Evolutionary conservation across 1,139 yeast genomes (phyloP).

Genomic region (Hemisphaericaspora xylanilytica): DNA sequence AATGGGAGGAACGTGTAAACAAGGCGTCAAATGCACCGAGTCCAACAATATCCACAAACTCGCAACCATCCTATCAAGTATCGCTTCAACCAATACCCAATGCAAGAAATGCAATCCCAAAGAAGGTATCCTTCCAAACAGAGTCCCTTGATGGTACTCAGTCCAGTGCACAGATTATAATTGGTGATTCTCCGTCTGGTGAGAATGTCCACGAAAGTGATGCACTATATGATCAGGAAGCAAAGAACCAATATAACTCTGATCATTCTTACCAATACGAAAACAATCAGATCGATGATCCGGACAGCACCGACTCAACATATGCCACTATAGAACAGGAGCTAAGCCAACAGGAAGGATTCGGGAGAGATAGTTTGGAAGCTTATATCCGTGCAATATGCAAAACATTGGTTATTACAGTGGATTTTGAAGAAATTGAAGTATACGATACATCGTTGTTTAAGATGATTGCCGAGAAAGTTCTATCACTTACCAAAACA

Average conservation of each 20-base stretch:
- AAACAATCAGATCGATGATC: too few species aligned
- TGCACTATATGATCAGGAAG: too few species aligned
- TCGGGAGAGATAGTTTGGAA: neutral
- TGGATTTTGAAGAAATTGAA: constrained; percentile 3
- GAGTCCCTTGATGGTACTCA: neutral
- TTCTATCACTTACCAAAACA: neutral
- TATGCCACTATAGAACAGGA: neutral
- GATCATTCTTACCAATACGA: too few species aligned
- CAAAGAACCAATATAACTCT: too few species aligned
- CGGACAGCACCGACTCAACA: neutral
- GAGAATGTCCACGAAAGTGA: too few species aligned
- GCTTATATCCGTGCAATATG: neutral
- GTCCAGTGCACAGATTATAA: neutral
- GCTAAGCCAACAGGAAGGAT: neutral
- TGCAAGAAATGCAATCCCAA: neutral
- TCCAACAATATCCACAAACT: neutral
- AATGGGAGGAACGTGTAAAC: neutral
- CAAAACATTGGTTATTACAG: neutral
- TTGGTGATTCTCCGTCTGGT: neutral
- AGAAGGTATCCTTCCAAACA: neutral
- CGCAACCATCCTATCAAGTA: neutral
- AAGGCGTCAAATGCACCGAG: neutral
- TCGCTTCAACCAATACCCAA: too few species aligned
- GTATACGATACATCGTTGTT: neutral
- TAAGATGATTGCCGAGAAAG: neutral